Evolutionary conservation across 1,139 yeast genomes (phyloP).

Genomic region (Blastobotrys elegans): DNA sequence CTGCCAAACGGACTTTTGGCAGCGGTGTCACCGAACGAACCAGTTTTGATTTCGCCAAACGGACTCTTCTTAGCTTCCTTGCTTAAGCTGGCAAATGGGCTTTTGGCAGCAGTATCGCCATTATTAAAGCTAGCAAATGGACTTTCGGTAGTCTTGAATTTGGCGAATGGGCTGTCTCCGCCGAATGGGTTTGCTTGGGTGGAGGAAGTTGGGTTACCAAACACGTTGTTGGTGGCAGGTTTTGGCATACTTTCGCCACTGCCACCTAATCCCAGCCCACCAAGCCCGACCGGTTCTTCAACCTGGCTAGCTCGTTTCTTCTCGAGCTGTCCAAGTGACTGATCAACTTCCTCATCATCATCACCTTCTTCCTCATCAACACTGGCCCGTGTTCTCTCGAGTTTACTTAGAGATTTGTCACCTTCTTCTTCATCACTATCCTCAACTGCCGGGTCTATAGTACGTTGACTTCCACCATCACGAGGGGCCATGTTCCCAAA

Average conservation of each 20-base stretch:
- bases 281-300: neutral
- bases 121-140: conserved; percentile 4
- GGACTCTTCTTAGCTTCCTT: no score
- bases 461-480: no score
- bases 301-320: neutral
- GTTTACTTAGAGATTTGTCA: neutral
- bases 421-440: conserved; percentile 2
- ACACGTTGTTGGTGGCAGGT: neutral
- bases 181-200: neutral
- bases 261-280: neutral
- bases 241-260: neutral
- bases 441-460: neutral
- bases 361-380: conserved; percentile 1
- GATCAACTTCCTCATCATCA: neutral
- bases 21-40: neutral
- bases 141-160: neutral
- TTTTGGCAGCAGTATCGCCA: neutral
- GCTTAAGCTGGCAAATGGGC: no score
- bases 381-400: neutral
- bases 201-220: neutral
- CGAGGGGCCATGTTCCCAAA: neutral
- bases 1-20: neutral
- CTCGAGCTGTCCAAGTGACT: neutral
- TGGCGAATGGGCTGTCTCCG: neutral
- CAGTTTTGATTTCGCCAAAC: no score